Evolutionary conservation across 2,329 filamentous ascomycete genomes (phyloP).

Genomic region (Atkinsonella texensis): DNA sequence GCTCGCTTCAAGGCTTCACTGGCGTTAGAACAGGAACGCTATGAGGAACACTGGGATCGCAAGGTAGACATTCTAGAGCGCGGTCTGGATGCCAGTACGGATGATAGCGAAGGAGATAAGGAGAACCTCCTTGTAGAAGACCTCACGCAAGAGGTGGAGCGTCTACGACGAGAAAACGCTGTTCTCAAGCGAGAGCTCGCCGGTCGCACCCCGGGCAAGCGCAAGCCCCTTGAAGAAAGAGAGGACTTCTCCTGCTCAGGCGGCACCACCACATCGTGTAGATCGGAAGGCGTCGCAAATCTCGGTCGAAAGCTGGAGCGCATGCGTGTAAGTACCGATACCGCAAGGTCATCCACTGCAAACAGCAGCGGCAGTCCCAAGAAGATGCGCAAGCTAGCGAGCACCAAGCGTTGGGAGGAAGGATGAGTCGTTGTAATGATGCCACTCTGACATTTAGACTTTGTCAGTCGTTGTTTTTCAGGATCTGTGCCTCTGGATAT

Average conservation of each 20-base stretch:
- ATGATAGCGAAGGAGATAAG: constrained; percentile 45
- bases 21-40: constrained; percentile 65
- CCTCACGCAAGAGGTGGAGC: constrained; percentile 59
- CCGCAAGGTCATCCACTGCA: constrained; percentile 13
- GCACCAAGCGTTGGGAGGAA: constrained; percentile 35
- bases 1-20: constrained; percentile 70
- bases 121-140: constrained; percentile 52
- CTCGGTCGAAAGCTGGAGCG: constrained; percentile 37
- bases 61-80: constrained; percentile 61
- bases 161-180: constrained; percentile 51
- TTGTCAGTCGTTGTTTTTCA: too few relatives aligned
- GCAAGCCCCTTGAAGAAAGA: constrained; percentile 41
- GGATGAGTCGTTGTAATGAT: constrained; percentile 11
- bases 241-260: constrained; percentile 25
- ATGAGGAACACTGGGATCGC: constrained; percentile 75
- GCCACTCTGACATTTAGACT: too few relatives aligned
- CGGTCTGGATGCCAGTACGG: constrained; percentile 30
- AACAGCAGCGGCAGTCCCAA: constrained; percentile 33
- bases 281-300: constrained; percentile 19
- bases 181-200: constrained; percentile 54
- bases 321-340: constrained; percentile 34
- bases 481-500: too few relatives aligned
- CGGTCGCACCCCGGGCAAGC: constrained; percentile 50
- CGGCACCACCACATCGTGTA: background rate
- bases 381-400: constrained; percentile 37